A percentile compares a stretch with the other conserved stretches of the same genome.
These are phyloP conservation scores for Aureobasidium uvarum DNA, from an alignment of 2,329 filamentous ascomycete species.

Conservation along the genomic window DNA sequence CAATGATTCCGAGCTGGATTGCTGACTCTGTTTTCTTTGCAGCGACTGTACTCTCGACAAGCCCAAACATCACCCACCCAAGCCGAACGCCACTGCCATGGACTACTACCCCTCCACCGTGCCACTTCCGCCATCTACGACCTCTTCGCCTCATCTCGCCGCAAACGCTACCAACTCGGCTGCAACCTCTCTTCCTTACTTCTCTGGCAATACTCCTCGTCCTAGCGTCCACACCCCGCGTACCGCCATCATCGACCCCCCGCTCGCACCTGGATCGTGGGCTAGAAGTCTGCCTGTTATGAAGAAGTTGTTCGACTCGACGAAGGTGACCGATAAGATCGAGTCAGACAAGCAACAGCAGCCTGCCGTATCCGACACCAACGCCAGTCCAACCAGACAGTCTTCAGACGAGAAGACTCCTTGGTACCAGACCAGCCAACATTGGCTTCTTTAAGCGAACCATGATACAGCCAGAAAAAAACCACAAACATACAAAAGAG, in stretches of 20 bases:
- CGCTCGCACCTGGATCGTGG: neutral
- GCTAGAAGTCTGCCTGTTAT: neutral
- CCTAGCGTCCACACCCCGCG: neutral
- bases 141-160: neutral
- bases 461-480: neutral
- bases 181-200: neutral
- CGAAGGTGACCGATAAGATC: neutral
- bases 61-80: slow-evolving; percentile 1
- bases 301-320: neutral
- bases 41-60: slow-evolving; percentile 18
- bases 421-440: slow-evolving; percentile 22
- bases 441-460: slow-evolving; percentile 10
- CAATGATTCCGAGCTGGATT: neutral
- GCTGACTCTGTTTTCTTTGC: neutral
- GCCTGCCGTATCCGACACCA: neutral
- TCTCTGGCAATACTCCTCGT: neutral
- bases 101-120: slow-evolving; percentile 7
- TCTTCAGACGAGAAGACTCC: slow-evolving; percentile 12
- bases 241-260: neutral
- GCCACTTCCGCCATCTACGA: neutral
- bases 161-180: neutral
- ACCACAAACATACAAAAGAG: slow-evolving; percentile 15
- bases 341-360: neutral
- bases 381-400: slow-evolving; percentile 9
- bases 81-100: neutral